Conservation (phyloP, 352 stramenopile genomes). For the Globisporangium echinulatum region DNA sequence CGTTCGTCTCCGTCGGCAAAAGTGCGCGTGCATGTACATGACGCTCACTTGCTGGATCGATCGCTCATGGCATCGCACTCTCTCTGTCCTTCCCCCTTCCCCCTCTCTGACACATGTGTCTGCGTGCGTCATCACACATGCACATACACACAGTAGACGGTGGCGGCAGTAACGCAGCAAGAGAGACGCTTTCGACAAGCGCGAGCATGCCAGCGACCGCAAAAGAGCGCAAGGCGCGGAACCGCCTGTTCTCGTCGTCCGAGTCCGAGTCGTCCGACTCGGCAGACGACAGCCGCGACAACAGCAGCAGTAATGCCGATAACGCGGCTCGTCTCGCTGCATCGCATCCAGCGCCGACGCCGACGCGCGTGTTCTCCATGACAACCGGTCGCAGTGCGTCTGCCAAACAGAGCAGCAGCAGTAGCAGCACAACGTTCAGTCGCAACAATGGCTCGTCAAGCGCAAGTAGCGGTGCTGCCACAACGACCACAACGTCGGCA, state of each 20-base stretch:
- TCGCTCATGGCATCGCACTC: not conserved
- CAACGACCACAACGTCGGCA: not conserved
- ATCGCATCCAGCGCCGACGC: not conserved
- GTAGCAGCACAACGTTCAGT: constrained; percentile 1
- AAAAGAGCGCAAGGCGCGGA: constrained; percentile 14
- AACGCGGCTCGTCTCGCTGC: not conserved
- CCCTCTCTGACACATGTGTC: not conserved
- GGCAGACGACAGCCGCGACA: constrained; percentile 5
- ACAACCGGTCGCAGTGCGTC: constrained; percentile 6
- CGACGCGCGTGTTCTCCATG: constrained; percentile 8
- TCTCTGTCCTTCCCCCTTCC: not conserved
- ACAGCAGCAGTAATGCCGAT: not conserved
- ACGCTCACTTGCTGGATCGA: not conserved
- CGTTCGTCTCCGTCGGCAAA: constrained; percentile 1
- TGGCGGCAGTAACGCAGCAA: not conserved
- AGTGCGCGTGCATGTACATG: not conserved
- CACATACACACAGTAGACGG: not conserved
- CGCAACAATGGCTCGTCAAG: constrained; percentile 2
- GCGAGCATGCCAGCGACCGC: constrained; percentile 3
- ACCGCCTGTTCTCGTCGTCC: constrained; percentile 18
- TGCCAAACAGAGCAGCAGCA: constrained; percentile 9
- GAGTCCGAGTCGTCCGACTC: constrained; percentile 16
- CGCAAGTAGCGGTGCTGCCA: not conserved
- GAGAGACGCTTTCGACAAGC: constrained; percentile 4
- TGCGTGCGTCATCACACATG: not conserved